Evolutionary conservation across 352 stramenopile species (phyloP), one percentile per base, ranked within the genome.

Genomic region (Aphanomyces invadans): DNA sequence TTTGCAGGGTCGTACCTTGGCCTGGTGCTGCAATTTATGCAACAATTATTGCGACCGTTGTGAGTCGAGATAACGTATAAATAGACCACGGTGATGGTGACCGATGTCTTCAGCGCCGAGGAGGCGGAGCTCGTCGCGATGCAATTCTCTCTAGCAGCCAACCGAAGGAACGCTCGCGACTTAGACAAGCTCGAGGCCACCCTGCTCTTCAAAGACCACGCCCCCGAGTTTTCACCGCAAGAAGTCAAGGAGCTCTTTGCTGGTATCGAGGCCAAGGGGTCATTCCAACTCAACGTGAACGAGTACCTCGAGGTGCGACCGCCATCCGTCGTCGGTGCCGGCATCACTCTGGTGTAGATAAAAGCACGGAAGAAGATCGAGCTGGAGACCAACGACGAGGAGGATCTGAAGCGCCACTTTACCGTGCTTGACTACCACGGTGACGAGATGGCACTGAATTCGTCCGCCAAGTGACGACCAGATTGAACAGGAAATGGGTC

Each of bases 1-100:
- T 92, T 81, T 53, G 71, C 73, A 15, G 83, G 83, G 17, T 92
- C 81, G 4, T 92, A 92, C 73, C 85, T 87, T 25, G 83, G 83
- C 3, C 70, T 92, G 1, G 77, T 79, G 23, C 61, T 92, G n/a
- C 78, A 90, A 65, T 83, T 76, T 17, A 63, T 90, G 23, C 68
- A 89, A 15, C 74, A 88, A 51, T 69, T 88, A 28, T 23, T 62
- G 52, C 21, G 48, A 67, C 25, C 23, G 39, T 44, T 42, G 26
- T n/a, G n/a, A n/a, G n/a, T n/a, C n/a, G n/a, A n/a, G n/a, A n/a
- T 19, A 33, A 33, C 9, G n/a, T 57, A 38, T 57, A 57, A 57
- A 57, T 39, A 57, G 21, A 57, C 9, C 25, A 31, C 10, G 25
- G 33, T 53, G 21, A 26, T 36, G 45, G 31, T 65, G 12, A 31